Evolutionary conservation across 805 yeast genomes (phyloP).

Genomic region (Monosporozyma servazzii): DNA sequence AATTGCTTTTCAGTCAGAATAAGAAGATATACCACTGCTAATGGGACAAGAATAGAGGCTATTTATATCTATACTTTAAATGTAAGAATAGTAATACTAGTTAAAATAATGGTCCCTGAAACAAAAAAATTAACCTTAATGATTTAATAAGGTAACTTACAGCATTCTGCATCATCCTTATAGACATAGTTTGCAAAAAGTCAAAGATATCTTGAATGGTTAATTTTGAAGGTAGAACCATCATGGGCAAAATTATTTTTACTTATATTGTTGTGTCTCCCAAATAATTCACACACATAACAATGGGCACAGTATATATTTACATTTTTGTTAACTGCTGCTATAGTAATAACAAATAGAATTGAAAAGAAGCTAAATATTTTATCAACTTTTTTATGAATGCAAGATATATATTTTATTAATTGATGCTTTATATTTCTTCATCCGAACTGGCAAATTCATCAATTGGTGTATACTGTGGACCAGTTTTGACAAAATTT

Average conservation of each 20-base stretch:
- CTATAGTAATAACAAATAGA: no score
- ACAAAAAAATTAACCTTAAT: no score
- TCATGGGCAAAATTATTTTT: conserved; percentile 27
- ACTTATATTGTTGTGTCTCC: background rate
- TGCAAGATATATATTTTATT: background rate
- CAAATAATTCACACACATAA: no score
- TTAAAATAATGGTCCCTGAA: no score
- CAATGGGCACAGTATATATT: no score
- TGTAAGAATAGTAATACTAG: no score
- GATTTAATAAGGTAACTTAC: conserved; percentile 33
- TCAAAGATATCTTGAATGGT: conserved; percentile 31
- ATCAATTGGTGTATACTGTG: conserved; percentile 38
- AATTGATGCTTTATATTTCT: conserved; percentile 27
- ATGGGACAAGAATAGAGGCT: no score
- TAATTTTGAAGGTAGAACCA: conserved; percentile 39
- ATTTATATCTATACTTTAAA: no score
- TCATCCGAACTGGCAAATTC: conserved; percentile 37
- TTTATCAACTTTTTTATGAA: background rate
- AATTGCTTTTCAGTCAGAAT: background rate
- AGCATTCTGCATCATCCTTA: no score
- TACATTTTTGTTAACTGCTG: no score
- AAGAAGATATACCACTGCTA: background rate
- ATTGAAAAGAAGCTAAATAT: no score
- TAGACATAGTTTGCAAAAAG: conserved; percentile 21
- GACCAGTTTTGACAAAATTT: conserved; percentile 52